Conservation (phyloP, 768 basidiomycete species). For the Collybia nuda region DNA sequence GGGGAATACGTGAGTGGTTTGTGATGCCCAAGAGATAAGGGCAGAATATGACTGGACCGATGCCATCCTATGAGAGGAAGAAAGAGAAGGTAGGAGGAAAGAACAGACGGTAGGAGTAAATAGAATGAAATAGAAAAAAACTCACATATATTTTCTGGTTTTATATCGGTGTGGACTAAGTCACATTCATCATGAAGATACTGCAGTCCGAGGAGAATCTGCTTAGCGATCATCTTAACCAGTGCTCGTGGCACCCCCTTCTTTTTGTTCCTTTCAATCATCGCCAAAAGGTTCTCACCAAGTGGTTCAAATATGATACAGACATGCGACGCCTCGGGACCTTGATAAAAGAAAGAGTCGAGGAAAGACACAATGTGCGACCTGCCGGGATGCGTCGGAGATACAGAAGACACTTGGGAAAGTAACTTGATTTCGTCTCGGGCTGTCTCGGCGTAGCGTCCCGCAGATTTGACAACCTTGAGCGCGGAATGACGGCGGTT, state of each 20-base stretch:
- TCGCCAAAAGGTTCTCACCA: slow-evolving; percentile 73
- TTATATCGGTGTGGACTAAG: slow-evolving; percentile 91
- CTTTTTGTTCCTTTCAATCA: slow-evolving; percentile 78
- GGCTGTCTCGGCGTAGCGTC: slow-evolving; percentile 94
- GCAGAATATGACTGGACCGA: slow-evolving; percentile 24
- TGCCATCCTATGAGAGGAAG: slow-evolving; percentile 1
- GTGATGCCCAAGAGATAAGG: slow-evolving; percentile 21
- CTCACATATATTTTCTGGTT: slow-evolving; percentile 95
- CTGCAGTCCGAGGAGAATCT: slow-evolving; percentile 84
- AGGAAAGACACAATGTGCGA: slow-evolving; percentile 85
- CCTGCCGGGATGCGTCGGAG: slow-evolving; percentile 76
- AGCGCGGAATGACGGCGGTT: slow-evolving; percentile 80
- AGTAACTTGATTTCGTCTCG: slow-evolving; percentile 95
- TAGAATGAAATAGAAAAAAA: slow-evolving; percentile 16
- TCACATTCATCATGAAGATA: slow-evolving; percentile 93
- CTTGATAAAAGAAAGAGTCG: slow-evolving; percentile 82
- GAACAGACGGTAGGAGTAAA: slow-evolving; percentile 6
- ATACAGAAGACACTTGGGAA: slow-evolving; percentile 67
- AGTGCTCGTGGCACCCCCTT: slow-evolving; percentile 80
- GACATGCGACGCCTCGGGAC: slow-evolving; percentile 73
- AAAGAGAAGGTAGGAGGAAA: slow-evolving; percentile 13
- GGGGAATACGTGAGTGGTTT: slow-evolving; percentile 26
- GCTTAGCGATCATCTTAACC: slow-evolving; percentile 84
- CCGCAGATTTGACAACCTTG: slow-evolving; percentile 94
- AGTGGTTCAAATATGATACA: slow-evolving; percentile 92